phyloP scores from a whole-genome alignment of 768 basidiomycete genomes.

The Lactarius vividus region DNA sequence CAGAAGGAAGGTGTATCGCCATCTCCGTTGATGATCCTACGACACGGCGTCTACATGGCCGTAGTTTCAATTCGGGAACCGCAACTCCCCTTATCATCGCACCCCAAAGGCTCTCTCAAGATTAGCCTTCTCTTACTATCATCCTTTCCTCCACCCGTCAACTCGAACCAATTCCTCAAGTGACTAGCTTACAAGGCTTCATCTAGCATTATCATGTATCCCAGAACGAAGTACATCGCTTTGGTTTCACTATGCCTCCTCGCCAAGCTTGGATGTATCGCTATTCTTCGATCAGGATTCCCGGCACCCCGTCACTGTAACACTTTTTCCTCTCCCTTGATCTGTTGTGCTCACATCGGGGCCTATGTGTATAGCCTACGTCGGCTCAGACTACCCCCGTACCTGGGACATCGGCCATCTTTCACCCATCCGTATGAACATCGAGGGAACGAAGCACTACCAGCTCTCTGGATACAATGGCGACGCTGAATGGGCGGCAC shows the following conservation, averaged over 20 bases:
- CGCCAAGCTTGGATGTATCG: slow-evolving; percentile 13
- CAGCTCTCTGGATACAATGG: too few relatives aligned
- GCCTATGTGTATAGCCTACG: not conserved
- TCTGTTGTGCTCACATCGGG: not conserved
- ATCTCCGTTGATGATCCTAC: not conserved
- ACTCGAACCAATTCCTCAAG: not conserved
- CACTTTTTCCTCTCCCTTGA: too few relatives aligned
- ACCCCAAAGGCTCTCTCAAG: not conserved
- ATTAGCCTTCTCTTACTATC: too few relatives aligned
- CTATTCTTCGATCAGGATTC: not conserved
- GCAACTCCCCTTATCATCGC: not conserved
- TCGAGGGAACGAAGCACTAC: too few relatives aligned
- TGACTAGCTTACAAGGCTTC: not conserved
- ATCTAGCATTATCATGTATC: slow-evolving; percentile 11
- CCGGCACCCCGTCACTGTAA: not conserved
- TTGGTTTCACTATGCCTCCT: slow-evolving; percentile 10
- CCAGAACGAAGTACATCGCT: not conserved
- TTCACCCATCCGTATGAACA: too few relatives aligned
- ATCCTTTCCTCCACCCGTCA: not conserved
- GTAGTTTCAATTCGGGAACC: not conserved
- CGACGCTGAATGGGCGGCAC: too few relatives aligned
- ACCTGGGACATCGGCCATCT: too few relatives aligned
- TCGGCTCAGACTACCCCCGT: too few relatives aligned
- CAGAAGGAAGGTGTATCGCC: not conserved
- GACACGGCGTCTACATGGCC: not conserved